Evolutionary conservation across 2,329 filamentous ascomycete species (phyloP).

Genomic region (Conoideocrella luteorostrata): DNA sequence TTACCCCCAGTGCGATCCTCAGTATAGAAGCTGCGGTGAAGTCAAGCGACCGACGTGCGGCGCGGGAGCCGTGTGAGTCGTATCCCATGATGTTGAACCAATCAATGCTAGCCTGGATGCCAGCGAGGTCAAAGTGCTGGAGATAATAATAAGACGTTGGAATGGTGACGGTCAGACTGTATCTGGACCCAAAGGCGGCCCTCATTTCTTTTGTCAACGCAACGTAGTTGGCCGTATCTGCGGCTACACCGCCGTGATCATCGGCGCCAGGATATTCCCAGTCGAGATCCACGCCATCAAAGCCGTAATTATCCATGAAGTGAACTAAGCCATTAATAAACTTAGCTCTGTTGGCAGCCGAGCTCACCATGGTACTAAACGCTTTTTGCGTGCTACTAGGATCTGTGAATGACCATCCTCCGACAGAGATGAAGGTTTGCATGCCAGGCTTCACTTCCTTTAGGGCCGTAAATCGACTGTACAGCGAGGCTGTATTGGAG

Average conservation of each 20-base stretch:
- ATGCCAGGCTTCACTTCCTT: slow-evolving; percentile 14
- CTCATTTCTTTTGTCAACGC: slow-evolving; percentile 16
- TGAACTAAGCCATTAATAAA: slow-evolving; percentile 29
- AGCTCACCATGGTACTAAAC: slow-evolving; percentile 20
- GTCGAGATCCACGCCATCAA: neutral
- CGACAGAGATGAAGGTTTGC: neutral
- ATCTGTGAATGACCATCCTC: slow-evolving; percentile 2
- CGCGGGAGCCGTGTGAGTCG: too few relatives aligned
- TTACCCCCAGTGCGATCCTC: too few relatives aligned
- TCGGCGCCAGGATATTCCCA: slow-evolving; percentile 16
- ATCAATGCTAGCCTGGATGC: too few relatives aligned
- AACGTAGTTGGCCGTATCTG: slow-evolving; percentile 17
- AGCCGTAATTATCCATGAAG: slow-evolving; percentile 16
- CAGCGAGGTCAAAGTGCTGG: too few relatives aligned
- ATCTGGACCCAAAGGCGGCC: too few relatives aligned
- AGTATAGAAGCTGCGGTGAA: too few relatives aligned
- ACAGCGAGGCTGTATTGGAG: neutral
- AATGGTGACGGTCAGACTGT: too few relatives aligned
- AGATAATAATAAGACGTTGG: too few relatives aligned
- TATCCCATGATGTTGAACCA: too few relatives aligned
- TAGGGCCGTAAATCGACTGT: neutral
- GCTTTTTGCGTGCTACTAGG: slow-evolving; percentile 14
- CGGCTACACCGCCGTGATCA: slow-evolving; percentile 16
- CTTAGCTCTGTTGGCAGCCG: slow-evolving; percentile 15
- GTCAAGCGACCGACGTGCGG: too few relatives aligned